Base-by-base conservation (phyloP, 2,329 filamentous ascomycete genomes). In the Pseudogymnoascus sp. region DNA sequence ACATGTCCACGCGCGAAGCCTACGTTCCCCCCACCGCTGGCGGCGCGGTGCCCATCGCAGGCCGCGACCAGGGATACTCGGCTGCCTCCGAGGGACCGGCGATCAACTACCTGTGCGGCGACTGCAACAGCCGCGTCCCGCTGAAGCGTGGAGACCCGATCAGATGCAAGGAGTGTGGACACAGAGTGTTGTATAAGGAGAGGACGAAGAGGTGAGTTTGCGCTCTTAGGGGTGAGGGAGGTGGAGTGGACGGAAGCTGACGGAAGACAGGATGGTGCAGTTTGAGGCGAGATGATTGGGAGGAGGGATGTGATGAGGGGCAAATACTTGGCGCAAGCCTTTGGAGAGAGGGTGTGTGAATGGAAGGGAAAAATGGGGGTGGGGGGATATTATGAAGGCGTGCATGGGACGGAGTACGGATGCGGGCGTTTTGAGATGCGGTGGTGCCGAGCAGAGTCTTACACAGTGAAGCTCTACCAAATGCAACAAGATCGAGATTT, bases 181-280 rank as follows among this genome's bases (percentile, higher is more conserved):
- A 96, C 72, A 87, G 94, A 68, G 92, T 99, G 65, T 78, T 99
- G 68, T 97, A 97, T 78, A 99, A 99, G 84, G 91, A 97, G 84
- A 80, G 94, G 73, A 99, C 94, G 49, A 97, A 96, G 82, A 86
- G 94, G 94, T 97, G 75, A 77, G 88, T 78, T 64, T 60, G 52
- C 21, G 12, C n/a, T n/a, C n/a, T n/a, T n/a, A n/a, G n/a, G n/a
- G n/a, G n/a, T n/a, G n/a, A n/a, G n/a, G n/a, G n/a, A n/a, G n/a
- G n/a, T n/a, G n/a, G n/a, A n/a, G n/a, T 39, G 35, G 39, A 61
- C 8, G 16, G n/a, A 59, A 12, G n/a, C 55, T 58, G 45, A 10
- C 60, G 59, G 7, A 4, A 12, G 35, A 33, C 69, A 96, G 93
- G 73, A 97, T 97, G 92, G 92, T 97, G 60, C 94, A 99, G 78